Percentiles rank a stretch among this genome's conserved stretches.
Evolutionary conservation across 345 rosid genomes (phyloP).

Genomic region (Populus euphratica): DNA sequence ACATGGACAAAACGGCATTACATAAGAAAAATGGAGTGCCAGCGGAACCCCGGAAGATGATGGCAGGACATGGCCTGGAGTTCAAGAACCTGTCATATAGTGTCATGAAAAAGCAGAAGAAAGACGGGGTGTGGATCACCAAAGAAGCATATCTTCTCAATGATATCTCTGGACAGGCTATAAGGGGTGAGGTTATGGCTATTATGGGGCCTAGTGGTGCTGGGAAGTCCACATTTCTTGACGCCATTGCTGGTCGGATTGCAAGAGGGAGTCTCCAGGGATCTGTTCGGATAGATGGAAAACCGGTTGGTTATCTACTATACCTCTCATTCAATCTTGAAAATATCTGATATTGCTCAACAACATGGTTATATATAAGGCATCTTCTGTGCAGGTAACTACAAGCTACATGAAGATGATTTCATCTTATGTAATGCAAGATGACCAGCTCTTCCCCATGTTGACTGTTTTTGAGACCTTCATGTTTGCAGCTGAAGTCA

Average conservation of each 20-base stretch:
- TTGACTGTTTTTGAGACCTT: slow-evolving; percentile 76
- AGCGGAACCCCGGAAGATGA: slow-evolving; percentile 21
- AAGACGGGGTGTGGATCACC: slow-evolving; percentile 46
- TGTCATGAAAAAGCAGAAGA: slow-evolving; percentile 53
- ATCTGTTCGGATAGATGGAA: slow-evolving; percentile 63
- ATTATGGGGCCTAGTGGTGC: slow-evolving; percentile 88
- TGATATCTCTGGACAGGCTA: slow-evolving; percentile 70
- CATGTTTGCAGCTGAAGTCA: slow-evolving; percentile 78
- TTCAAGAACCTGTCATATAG: slow-evolving; percentile 54
- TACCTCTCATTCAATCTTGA: background rate
- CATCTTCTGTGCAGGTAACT: slow-evolving; percentile 39
- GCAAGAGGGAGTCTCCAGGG: slow-evolving; percentile 73
- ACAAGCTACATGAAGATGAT: slow-evolving; percentile 73
- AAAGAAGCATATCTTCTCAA: slow-evolving; percentile 61
- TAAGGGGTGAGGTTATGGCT: slow-evolving; percentile 70
- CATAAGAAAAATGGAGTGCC: slow-evolving; percentile 1
- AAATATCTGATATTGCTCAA: background rate
- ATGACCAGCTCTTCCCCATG: slow-evolving; percentile 78
- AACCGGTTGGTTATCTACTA: slow-evolving; percentile 33
- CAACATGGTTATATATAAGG: no score
- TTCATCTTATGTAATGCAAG: slow-evolving; percentile 91
- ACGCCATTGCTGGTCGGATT: slow-evolving; percentile 80
- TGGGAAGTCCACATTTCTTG: slow-evolving; percentile 85
- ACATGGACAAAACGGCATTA: slow-evolving; percentile 30
- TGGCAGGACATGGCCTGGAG: slow-evolving; percentile 55